Conservation (phyloP, 139 green algal species). For the Tetradesmus lagerheimii region DNA sequence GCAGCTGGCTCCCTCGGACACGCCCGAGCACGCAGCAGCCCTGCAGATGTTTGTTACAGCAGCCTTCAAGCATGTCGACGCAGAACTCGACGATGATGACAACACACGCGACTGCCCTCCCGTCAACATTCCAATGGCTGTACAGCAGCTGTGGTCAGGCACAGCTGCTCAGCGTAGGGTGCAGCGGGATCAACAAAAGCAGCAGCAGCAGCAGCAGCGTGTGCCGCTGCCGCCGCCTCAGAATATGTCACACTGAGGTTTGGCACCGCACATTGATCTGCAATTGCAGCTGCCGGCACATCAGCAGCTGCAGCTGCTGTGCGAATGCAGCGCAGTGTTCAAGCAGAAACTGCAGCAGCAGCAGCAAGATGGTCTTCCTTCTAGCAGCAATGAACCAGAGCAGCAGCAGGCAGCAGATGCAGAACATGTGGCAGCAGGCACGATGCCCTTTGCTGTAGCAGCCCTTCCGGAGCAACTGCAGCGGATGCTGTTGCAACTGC, state of each 20-base stretch:
- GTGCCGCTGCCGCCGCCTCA: not conserved
- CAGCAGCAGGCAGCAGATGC: not conserved
- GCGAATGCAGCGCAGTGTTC: not conserved
- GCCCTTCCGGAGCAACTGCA: not conserved
- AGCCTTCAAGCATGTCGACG: not conserved
- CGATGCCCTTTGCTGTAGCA: not conserved
- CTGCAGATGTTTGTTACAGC: slow-evolving; percentile 19
- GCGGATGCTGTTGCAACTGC: not conserved
- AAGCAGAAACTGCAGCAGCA: not conserved
- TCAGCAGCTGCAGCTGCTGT: not conserved
- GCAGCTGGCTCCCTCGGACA: not conserved
- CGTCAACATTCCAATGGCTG: not conserved
- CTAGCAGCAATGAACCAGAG: not conserved
- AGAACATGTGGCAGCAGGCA: not conserved
- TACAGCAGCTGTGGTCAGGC: not conserved
- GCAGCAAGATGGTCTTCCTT: not conserved
- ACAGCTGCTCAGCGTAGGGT: not conserved
- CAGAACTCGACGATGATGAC: not conserved
- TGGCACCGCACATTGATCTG: slow-evolving; percentile 15
- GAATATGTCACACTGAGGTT: not conserved
- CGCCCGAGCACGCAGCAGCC: slow-evolving; percentile 16
- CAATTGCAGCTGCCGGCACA: slow-evolving; percentile 29
- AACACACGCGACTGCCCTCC: not conserved
- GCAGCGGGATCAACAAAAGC: not conserved
- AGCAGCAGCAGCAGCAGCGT: slow-evolving; percentile 21